Base-by-base conservation (phyloP, 179 eudicot species). In the Patellifolia procumbens region DNA sequence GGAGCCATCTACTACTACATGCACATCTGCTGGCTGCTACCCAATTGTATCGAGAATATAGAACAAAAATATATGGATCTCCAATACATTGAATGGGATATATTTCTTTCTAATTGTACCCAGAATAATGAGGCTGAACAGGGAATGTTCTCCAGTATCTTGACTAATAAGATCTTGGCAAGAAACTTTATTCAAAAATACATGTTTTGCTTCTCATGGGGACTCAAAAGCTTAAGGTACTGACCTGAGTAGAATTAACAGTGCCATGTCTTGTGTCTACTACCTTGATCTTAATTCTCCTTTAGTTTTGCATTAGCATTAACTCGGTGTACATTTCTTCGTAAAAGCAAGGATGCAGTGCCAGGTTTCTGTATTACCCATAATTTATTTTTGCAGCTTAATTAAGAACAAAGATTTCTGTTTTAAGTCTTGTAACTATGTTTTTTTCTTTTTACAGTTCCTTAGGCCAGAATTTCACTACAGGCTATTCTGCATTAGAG, bases 141-240 rank as follows among this genome's bases (percentile, higher is more conserved):
- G 10, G 51, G 75, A 13, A 55, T 72, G 1, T 5, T n/a, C 22
- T 35, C 51, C 0, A 37, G 34, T 72, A 35, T 7, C 7, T 22
- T 72, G 2, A 26, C n/a, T 12, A 72, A 72, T 7, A 72, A 24
- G 26, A 72, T 72, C 17, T 2, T 51, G 24, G 5, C 7, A 0
- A 56, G 37, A 52, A 72, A 6, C 2, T 72, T 72, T 15, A 22
- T 56, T 24, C 75, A 72, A 15, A 72, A 72, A 7, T 56, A 11
- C 37, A 72, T 72, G 75, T 72, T 37, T 1, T 72, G 75, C 65
- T 72, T 72, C 24, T 56, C 75, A 5, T 72, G 65, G 65, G 75
- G 53, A 24, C 75, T 72, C 66, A 56, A 56, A 37, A 56, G 75
- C 32, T 0, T 71, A 3, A 52, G 63, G 74, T 71, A 71, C 6